Evolutionary conservation across 805 yeast genomes (phyloP), one percentile per base, ranked within the genome.

Genomic region (Lipomyces orientalis): DNA sequence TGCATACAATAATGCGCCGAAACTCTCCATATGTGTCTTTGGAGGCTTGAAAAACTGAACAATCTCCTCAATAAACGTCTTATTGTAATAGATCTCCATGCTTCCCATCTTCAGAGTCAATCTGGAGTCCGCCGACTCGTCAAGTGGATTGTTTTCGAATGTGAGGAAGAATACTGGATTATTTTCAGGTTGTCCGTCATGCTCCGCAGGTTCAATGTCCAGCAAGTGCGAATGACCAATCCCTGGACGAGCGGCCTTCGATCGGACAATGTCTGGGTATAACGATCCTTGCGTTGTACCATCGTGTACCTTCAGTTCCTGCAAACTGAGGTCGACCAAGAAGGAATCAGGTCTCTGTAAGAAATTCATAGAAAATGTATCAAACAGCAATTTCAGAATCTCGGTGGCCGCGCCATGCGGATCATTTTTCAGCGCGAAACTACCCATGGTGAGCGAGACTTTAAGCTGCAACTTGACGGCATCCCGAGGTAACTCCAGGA

Each of bases 1-100:
- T 0, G 97, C 98, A 77, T 87, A 89, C 86, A 95, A 86, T 33
- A 96, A 86, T 9, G 95, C 95, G 49, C 93, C 94, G 29, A 95
- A 87, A 0, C 98, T 93, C 74, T 93, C 97, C 64, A 88, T 82
- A 73, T 93, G 97, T 34, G 87, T 87, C 67, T 87, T 87, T 25
- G 97, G 97, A 1, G 98, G 97, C 59, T 85, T 87, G 82, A 95
- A 95, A 75, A 96, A 94, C 66, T 77, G 79, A 16, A 85, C 83
- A 60, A 95, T 82, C 66, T 87, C 90, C 73, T 93, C 95, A 37
- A 94, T 82, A 72, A 95, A 90, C 56, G 82, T 84, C n/a, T 91
- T 90, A 77, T 94, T 93, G 77, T 95, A 94, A 75, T 90, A 92
- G 19, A 96, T 87, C 0, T 97, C 91, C 88, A 95, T 90, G 72